These are phyloP conservation scores for Zygosaccharomyces kombuchaensis DNA, from an alignment of 805 yeast species.

Conservation along the genomic window DNA sequence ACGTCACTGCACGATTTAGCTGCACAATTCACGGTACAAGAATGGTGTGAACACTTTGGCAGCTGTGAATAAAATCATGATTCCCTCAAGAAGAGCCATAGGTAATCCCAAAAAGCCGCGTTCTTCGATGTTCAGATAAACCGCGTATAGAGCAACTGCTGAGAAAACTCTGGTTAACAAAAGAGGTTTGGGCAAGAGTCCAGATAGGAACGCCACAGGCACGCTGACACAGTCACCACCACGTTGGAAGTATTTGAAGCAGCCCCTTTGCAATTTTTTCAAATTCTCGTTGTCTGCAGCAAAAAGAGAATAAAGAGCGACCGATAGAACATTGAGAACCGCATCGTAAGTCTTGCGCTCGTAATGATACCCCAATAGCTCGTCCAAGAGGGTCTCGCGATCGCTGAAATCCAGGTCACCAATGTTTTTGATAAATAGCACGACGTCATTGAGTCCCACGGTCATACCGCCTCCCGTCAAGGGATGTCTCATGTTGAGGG, in stretches of 20 bases:
- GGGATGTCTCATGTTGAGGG: slow-evolving; percentile 97
- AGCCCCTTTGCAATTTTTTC: slow-evolving; percentile 73
- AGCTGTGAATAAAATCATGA: slow-evolving; percentile 69
- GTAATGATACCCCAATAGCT: slow-evolving; percentile 63
- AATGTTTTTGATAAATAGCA: slow-evolving; percentile 51
- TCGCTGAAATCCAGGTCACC: slow-evolving; percentile 47
- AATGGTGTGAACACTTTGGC: slow-evolving; percentile 75
- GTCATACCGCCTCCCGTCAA: slow-evolving; percentile 99
- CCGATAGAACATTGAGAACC: slow-evolving; percentile 83
- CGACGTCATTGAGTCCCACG: slow-evolving; percentile 84
- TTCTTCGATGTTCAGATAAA: slow-evolving; percentile 59
- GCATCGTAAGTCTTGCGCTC: slow-evolving; percentile 75
- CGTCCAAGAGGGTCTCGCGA: slow-evolving; percentile 50
- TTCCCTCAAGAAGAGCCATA: slow-evolving; percentile 62
- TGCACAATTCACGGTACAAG: slow-evolving; percentile 49
- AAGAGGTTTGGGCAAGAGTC: slow-evolving; percentile 72
- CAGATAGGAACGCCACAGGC: slow-evolving; percentile 82
- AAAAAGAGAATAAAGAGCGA: slow-evolving; percentile 84
- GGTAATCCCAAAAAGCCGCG: slow-evolving; percentile 68
- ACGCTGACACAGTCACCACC: slow-evolving; percentile 78
- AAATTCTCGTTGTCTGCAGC: slow-evolving; percentile 76
- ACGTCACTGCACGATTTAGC: slow-evolving; percentile 17
- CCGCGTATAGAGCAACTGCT: slow-evolving; percentile 82
- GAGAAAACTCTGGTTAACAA: slow-evolving; percentile 80
- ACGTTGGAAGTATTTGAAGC: slow-evolving; percentile 75